A percentile compares a stretch with the other conserved stretches of the same genome.
phyloP scores from a whole-genome alignment of 208 protist genomes.

The Trypanosoma conorhini region DNA sequence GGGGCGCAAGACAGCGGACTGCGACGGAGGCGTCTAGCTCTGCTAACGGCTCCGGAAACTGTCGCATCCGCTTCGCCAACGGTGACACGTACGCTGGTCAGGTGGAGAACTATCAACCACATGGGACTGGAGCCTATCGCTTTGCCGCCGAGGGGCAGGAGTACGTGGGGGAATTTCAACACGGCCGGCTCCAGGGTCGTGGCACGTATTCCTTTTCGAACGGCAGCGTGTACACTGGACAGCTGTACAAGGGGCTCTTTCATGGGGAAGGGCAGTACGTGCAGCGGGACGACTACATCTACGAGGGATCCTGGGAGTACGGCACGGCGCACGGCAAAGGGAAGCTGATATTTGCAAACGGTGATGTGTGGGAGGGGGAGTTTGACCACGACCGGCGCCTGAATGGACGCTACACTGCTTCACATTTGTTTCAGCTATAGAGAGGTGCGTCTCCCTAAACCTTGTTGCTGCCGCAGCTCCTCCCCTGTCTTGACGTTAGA shows the following conservation, averaged over 20 bases:
- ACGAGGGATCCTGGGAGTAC: slow-evolving; percentile 64
- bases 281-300: slow-evolving; percentile 42
- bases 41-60: slow-evolving; percentile 34
- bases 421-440: slow-evolving; percentile 25
- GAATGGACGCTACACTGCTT: slow-evolving; percentile 43
- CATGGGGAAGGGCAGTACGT: slow-evolving; percentile 55
- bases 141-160: slow-evolving; percentile 45
- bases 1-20: not conserved
- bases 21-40: not conserved
- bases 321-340: slow-evolving; percentile 66
- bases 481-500: not conserved
- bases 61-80: slow-evolving; percentile 56
- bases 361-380: slow-evolving; percentile 67
- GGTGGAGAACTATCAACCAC: slow-evolving; percentile 43
- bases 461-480: slow-evolving; percentile 8
- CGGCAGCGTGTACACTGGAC: slow-evolving; percentile 59
- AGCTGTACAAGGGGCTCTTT: slow-evolving; percentile 45
- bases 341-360: slow-evolving; percentile 58
- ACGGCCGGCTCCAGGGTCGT: slow-evolving; percentile 50
- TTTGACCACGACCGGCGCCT: slow-evolving; percentile 50
- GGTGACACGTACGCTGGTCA: slow-evolving; percentile 66
- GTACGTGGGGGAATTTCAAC: slow-evolving; percentile 49
- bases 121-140: slow-evolving; percentile 62
- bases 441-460: not conserved
- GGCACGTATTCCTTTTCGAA: slow-evolving; percentile 62